Conservation (phyloP, 176 grass and related monocot genomes). For the Rhipidocladum racemiflorum region DNA sequence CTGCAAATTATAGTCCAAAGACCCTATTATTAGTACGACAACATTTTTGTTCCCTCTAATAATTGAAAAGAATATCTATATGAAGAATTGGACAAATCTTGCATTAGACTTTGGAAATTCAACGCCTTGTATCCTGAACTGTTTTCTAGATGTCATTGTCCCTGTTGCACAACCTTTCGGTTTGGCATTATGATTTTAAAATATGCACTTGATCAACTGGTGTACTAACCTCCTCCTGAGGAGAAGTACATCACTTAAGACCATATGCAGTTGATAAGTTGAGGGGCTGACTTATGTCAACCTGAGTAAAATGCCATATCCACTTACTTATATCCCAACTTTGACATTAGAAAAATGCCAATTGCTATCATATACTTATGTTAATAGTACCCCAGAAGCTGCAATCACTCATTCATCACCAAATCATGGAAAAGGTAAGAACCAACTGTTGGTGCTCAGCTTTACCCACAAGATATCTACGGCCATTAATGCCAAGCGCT, state of each 20-base stretch:
- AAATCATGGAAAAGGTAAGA: constrained; percentile 16
- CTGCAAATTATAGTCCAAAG: neutral
- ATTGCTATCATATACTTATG: neutral
- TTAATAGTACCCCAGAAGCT: neutral
- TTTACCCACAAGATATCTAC: no score
- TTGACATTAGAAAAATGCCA: no score
- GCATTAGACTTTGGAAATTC: neutral
- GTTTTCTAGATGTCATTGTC: neutral
- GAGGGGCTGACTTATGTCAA: neutral
- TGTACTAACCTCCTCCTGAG: neutral
- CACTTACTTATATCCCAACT: no score
- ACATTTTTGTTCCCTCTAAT: neutral
- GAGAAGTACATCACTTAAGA: neutral
- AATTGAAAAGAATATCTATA: neutral
- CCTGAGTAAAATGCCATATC: neutral
- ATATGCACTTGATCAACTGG: neutral
- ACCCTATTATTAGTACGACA: neutral
- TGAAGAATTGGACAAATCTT: neutral
- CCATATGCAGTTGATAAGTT: neutral
- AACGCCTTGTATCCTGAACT: neutral
- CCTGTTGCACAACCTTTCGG: neutral
- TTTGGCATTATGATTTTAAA: neutral
- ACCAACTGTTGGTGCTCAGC: no score
- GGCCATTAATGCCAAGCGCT: no score
- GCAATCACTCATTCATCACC: neutral